Evolutionary conservation across 2,329 filamentous ascomycete species (phyloP).

Genomic region (Xylaria sp.): DNA sequence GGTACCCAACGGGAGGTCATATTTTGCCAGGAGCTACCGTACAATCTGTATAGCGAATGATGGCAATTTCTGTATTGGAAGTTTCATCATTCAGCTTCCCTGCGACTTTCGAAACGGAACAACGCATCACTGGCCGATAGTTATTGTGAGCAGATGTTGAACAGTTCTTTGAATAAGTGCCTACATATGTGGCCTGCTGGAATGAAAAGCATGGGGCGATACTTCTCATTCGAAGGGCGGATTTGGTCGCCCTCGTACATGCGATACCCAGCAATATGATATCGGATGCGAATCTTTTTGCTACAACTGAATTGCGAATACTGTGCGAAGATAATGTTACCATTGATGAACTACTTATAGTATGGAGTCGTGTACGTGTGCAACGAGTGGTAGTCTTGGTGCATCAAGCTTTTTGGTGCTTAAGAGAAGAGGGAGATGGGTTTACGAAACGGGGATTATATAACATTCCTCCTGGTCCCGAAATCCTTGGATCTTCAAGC

Average conservation of each 20-base stretch:
- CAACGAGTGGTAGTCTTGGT: background rate
- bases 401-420: too few species aligned
- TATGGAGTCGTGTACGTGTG: background rate
- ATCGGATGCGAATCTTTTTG: background rate
- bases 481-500: too few species aligned
- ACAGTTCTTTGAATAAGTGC: background rate
- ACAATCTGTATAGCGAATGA: background rate
- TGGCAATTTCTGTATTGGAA: too few species aligned
- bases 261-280: conserved; percentile 22
- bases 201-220: background rate
- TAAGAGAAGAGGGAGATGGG: too few species aligned
- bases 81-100: background rate
- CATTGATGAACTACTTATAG: background rate
- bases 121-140: background rate
- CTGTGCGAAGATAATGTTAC: background rate
- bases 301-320: background rate
- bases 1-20: background rate
- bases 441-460: too few species aligned
- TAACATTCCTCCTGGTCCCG: too few species aligned
- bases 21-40: background rate
- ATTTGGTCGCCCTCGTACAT: background rate
- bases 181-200: background rate
- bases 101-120: background rate
- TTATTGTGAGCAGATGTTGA: background rate
- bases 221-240: background rate